These are phyloP conservation scores for Thuja plicata DNA, from an alignment of 83 land plant species.

Conservation along the genomic window DNA sequence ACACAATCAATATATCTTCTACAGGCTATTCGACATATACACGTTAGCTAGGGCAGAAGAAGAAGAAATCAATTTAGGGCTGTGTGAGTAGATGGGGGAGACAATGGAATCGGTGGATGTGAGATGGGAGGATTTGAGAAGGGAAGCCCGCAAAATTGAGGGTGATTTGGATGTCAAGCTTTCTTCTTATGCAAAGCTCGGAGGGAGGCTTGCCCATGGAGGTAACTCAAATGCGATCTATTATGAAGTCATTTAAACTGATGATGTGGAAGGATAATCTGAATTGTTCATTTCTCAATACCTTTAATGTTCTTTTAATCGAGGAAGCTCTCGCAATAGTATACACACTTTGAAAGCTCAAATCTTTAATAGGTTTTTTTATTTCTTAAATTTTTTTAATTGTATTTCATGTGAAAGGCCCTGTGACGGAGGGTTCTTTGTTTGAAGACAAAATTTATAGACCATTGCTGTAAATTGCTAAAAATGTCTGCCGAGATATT, in stretches of 20 bases:
- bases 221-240: slow-evolving; percentile 24
- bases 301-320: neutral
- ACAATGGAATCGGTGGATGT: slow-evolving; percentile 41
- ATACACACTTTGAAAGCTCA: neutral
- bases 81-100: neutral
- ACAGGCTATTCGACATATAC: neutral
- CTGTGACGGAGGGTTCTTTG: neutral
- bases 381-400: neutral
- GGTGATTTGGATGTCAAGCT: slow-evolving; percentile 97
- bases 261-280: neutral
- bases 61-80: neutral
- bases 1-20: neutral
- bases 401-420: neutral
- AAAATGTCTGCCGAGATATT: neutral
- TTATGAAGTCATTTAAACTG: slow-evolving; percentile 12
- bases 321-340: neutral
- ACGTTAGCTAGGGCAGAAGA: neutral
- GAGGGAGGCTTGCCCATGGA: slow-evolving; percentile 82
- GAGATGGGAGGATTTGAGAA: slow-evolving; percentile 96
- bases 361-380: neutral
- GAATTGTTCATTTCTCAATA: neutral
- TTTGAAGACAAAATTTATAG: neutral
- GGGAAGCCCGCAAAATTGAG: slow-evolving; percentile 90
- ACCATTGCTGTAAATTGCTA: neutral
- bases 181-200: slow-evolving; percentile 96